A percentile compares a stretch with the other conserved stretches of the same genome.
phyloP scores from a whole-genome alignment of 176 grass and related monocot species.

The Echinochloa phyllopogon region DNA sequence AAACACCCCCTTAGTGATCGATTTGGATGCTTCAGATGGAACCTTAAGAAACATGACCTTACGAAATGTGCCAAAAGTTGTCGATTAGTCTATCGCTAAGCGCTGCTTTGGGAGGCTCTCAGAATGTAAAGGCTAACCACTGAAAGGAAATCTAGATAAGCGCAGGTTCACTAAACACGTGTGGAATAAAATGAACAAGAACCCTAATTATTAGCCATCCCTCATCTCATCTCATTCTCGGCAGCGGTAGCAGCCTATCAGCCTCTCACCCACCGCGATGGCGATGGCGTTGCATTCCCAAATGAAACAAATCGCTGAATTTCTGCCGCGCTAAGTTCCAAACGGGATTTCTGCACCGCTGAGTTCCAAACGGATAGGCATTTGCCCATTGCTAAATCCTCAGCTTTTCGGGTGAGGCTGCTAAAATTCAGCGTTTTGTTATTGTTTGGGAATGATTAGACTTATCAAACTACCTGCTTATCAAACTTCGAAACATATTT shows the following conservation, averaged over 20 bases:
- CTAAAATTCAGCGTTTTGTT: background rate
- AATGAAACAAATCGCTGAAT: too few species aligned
- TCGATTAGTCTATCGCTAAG: background rate
- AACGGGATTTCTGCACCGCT: too few species aligned
- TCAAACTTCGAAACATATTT: background rate
- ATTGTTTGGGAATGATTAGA: background rate
- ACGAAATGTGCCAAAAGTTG: background rate
- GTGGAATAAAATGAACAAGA: slow-evolving; percentile 6
- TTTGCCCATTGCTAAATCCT: too few species aligned
- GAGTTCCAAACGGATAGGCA: too few species aligned
- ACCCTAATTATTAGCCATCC: background rate
- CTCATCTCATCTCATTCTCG: background rate
- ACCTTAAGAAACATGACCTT: background rate
- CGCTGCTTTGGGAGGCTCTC: background rate
- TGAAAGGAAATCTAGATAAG: background rate
- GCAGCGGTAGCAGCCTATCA: background rate
- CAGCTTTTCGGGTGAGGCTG: too few species aligned
- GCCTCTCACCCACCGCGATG: background rate
- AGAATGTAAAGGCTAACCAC: background rate
- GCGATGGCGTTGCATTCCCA: background rate
- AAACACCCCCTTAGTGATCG: too few species aligned
- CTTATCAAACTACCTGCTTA: background rate
- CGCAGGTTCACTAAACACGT: background rate
- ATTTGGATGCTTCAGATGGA: background rate
- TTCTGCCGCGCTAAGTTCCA: too few species aligned